Base-by-base conservation (phyloP, 257 asterid genomes). In the Perilla frutescens region DNA sequence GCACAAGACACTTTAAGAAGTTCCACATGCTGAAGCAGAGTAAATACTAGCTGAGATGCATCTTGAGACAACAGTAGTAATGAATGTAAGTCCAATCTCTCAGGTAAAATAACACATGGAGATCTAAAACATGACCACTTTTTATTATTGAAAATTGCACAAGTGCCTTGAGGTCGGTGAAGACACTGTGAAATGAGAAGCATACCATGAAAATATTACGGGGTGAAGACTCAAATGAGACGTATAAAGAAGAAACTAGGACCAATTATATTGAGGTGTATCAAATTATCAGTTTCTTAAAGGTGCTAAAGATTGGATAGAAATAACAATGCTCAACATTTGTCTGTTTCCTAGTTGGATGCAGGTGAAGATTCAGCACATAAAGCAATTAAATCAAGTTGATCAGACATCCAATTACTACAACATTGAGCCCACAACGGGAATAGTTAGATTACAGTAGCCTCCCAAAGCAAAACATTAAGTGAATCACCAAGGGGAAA, bases 351-450 rank as follows among this genome's bases (percentile, higher is more conserved):
- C 11, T 15, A 45, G 8, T 45, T 32, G 50, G 15, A 43, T 75
- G 31, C 9, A 71, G 37, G 15, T 26, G 39, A 9, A 7, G 55
- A 50, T 40, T 32, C 5, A 39, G 12, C 41, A 53, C 29, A 34
- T 15, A 62, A 58, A 32, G 60, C 57, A 48, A 37, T 29, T 5
- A 34, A 51, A 63, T 43, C 64, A 68, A 47, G 73, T 48, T 56
- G 57, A 41, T 49, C 8, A 70, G 34, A 67, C 39, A 72, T 15
- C 26, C 31, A 11, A 64, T 66, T 49, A 8, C 58, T 68, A 62
- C 54, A 47, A 15, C 43, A 76, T 37, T 53, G 45, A 66, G 67
- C 39, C 64, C 36, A 34, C n/a, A 70, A 39, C 56, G 2, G 41
- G 13, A 47, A 32, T n/a, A 14, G 20, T 55, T 62, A 47, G 54